A percentile compares a stretch with the other conserved stretches of the same genome.
phyloP scores from a whole-genome alignment of 2,329 filamentous ascomycete genomes.

The Colletotrichum trifolii region DNA sequence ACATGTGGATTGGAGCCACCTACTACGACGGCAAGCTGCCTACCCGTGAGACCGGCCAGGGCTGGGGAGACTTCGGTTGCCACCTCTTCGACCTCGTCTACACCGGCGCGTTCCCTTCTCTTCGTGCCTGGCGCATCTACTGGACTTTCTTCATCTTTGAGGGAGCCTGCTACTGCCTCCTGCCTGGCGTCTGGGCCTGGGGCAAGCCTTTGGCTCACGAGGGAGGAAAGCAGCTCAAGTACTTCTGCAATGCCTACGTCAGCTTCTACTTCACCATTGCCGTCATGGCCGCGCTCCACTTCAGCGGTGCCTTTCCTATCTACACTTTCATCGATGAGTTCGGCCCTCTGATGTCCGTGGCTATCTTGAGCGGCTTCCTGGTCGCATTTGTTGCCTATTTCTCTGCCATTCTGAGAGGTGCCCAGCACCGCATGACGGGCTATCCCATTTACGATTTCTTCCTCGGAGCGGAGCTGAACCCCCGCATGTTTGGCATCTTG shows the following conservation, averaged over 20 bases:
- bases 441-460: slow-evolving; percentile 90
- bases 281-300: slow-evolving; percentile 78
- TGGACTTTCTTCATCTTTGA: slow-evolving; percentile 93
- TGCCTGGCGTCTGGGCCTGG: slow-evolving; percentile 88
- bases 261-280: slow-evolving; percentile 89
- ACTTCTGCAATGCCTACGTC: slow-evolving; percentile 92
- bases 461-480: slow-evolving; percentile 92
- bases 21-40: slow-evolving; percentile 86
- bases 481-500: slow-evolving; percentile 79
- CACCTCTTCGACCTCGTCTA: slow-evolving; percentile 77
- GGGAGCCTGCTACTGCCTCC: slow-evolving; percentile 81
- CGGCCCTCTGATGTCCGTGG: slow-evolving; percentile 90
- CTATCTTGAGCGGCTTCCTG: slow-evolving; percentile 89
- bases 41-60: slow-evolving; percentile 70
- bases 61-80: slow-evolving; percentile 70
- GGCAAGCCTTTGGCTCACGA: slow-evolving; percentile 89
- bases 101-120: slow-evolving; percentile 83
- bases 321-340: slow-evolving; percentile 97
- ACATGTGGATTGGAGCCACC: slow-evolving; percentile 92
- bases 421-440: slow-evolving; percentile 92
- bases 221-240: slow-evolving; percentile 85
- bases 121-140: slow-evolving; percentile 91
- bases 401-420: slow-evolving; percentile 83
- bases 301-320: slow-evolving; percentile 85
- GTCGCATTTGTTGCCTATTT: slow-evolving; percentile 87